Percentiles rank a stretch among this genome's conserved stretches.
Conservation (phyloP, 2,329 filamentous ascomycete genomes). For the Arachnomyces sp. region DNA sequence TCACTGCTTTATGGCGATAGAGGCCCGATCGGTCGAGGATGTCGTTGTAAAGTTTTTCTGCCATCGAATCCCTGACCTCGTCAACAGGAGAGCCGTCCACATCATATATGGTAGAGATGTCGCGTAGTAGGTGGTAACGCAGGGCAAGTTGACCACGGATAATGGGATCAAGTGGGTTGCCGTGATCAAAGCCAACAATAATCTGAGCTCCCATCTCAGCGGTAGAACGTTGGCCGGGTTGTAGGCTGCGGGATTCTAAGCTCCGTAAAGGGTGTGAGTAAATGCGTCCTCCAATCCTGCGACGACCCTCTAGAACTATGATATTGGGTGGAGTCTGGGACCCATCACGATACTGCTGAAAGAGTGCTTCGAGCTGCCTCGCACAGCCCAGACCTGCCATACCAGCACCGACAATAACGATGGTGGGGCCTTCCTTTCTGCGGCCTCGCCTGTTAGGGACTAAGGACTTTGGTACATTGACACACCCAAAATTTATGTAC, state of each 20-base stretch:
- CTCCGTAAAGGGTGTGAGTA: constrained; percentile 69
- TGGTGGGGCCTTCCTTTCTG: constrained; percentile 54
- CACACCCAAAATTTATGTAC: constrained; percentile 94
- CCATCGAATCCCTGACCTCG: constrained; percentile 65
- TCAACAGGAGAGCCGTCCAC: constrained; percentile 57
- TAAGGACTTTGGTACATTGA: constrained; percentile 54
- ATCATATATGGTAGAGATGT: constrained; percentile 83
- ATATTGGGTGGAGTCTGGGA: constrained; percentile 63
- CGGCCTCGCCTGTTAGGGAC: constrained; percentile 33
- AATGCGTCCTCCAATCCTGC: constrained; percentile 80
- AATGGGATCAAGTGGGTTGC: constrained; percentile 86
- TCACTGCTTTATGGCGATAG: constrained; percentile 71
- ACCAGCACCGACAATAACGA: constrained; percentile 87
- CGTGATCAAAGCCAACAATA: constrained; percentile 90
- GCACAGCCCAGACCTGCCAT: constrained; percentile 89
- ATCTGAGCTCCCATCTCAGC: constrained; percentile 98
- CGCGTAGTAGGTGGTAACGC: constrained; percentile 71
- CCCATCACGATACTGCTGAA: constrained; percentile 65
- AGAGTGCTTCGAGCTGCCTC: constrained; percentile 79
- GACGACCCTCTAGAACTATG: constrained; percentile 76
- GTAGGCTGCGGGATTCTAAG: constrained; percentile 46
- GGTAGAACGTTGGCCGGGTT: constrained; percentile 56
- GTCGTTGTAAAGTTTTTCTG: constrained; percentile 91
- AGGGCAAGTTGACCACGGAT: constrained; percentile 84
- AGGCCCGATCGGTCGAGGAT: constrained; percentile 84